Base-by-base conservation (phyloP, 176 grass and related monocot species). In the Musa troglodytarum region DNA sequence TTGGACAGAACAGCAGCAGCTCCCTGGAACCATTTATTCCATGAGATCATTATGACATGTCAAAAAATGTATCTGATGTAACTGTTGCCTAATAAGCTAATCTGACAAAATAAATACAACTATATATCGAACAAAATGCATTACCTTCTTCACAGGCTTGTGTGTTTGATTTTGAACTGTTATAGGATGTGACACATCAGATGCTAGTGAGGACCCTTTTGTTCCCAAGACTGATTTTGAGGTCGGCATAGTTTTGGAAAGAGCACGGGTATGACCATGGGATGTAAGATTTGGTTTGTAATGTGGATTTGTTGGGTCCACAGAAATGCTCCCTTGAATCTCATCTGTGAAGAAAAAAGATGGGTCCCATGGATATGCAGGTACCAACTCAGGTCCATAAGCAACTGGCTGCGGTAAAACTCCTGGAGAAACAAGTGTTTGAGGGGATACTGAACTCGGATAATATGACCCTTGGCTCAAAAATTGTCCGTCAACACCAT, bases 61-160 rank as follows among this genome's bases (percentile, higher is more conserved):
- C 75, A 77, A 17, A 11, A 10, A 76, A 56, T 19, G 49, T 12
- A 55, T 54, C 63, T 13, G 12, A 62, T 55, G 22, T 54, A 22
- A 20, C 65, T 55, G 53, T 54, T 28, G 71, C 14, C 58, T 53
- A 63, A 21, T 9, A 63, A 63, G 59, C 4, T 17, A 16, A 13
- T 69, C 66, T 49, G 34, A 19, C 8, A 43, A 54, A 54, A 20
- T 21, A 76, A 21, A 55, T 73, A 43, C 34, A 54, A 52, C 13
- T 78, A 64, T 22, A 78, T 69, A 53, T 20, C 73, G 34, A 65
- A 62, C 21, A 66, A 55, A 52, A 63, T 54, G 63, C 25, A 83
- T 74, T 89, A 96, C 92, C 89, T 92, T 92, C 72, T 88, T 84
- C 80, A 79, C 69, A 77, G 71, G 20, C 57, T 89, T 96, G 10